phyloP scores from a whole-genome alignment of 2,329 filamentous ascomycete species.

The Ophiostoma fasciatum region DNA sequence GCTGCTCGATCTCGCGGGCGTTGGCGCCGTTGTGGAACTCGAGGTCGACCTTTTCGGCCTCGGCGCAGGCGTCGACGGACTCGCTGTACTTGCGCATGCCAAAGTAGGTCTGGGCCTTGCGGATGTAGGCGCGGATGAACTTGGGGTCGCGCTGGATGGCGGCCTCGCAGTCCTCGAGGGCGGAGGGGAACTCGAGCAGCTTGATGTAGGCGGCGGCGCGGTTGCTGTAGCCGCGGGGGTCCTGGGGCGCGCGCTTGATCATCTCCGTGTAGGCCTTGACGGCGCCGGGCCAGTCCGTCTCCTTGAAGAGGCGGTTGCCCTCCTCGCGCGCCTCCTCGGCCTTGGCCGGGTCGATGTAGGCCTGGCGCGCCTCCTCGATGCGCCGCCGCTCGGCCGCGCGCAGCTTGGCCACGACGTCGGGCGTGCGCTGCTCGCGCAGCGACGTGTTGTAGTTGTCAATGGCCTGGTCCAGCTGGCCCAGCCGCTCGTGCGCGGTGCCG shows the following conservation, averaged over 20 bases:
- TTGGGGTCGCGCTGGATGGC: slow-evolving; percentile 83
- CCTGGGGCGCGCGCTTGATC: slow-evolving; percentile 86
- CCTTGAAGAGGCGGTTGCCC: slow-evolving; percentile 95
- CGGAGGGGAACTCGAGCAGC: slow-evolving; percentile 86
- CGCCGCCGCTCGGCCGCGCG: slow-evolving; percentile 80
- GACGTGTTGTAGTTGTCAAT: slow-evolving; percentile 87
- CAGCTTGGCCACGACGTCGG: slow-evolving; percentile 85
- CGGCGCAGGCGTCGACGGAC: slow-evolving; percentile 76
- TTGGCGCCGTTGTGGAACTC: slow-evolving; percentile 58
- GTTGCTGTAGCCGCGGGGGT: slow-evolving; percentile 92
- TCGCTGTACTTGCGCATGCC: slow-evolving; percentile 98
- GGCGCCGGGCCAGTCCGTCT: slow-evolving; percentile 84
- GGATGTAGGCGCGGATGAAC: slow-evolving; percentile 92
- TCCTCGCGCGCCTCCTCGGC: slow-evolving; percentile 91
- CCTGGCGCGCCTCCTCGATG: slow-evolving; percentile 55
- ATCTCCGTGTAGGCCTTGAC: slow-evolving; percentile 93
- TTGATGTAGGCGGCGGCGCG: slow-evolving; percentile 94
- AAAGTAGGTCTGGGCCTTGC: slow-evolving; percentile 89
- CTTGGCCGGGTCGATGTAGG: slow-evolving; percentile 81
- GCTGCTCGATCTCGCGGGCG: slow-evolving; percentile 78
- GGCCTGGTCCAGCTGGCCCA: slow-evolving; percentile 63
- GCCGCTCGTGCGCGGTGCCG: slow-evolving; percentile 83
- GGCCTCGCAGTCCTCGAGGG: slow-evolving; percentile 79
- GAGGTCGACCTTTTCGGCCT: slow-evolving; percentile 63
- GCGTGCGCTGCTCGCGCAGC: slow-evolving; percentile 90